phyloP scores from a whole-genome alignment of 2,329 filamentous ascomycete species.

The Emmonsiellopsis sp. region DNA sequence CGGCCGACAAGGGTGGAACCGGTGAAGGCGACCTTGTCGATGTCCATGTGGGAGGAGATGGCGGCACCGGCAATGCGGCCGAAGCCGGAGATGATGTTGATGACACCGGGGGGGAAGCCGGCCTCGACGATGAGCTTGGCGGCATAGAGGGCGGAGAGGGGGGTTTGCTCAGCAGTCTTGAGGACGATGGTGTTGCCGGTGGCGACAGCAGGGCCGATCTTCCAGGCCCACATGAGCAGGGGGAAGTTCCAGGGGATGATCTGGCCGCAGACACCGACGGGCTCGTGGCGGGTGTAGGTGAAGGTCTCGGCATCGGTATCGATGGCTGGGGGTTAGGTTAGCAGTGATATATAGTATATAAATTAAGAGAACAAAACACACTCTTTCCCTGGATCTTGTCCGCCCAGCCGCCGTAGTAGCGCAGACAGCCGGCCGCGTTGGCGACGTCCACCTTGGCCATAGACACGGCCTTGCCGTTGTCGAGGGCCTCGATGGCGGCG shows the following conservation, averaged over 20 bases:
- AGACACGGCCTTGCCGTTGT: conserved; percentile 35
- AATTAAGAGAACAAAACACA: no score
- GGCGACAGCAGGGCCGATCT: conserved; percentile 63
- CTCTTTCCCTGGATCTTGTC: conserved; percentile 84
- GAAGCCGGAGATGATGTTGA: conserved; percentile 62
- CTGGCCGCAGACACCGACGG: conserved; percentile 72
- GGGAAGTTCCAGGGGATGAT: conserved; percentile 92
- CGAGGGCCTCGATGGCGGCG: conserved; percentile 74
- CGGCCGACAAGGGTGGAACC: conserved; percentile 54
- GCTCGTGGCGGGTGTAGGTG: conserved; percentile 76
- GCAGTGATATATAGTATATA: no score
- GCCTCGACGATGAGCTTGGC: conserved; percentile 49
- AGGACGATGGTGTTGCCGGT: conserved; percentile 55
- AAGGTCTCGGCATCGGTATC: conserved; percentile 71
- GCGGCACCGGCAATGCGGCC: conserved; percentile 69
- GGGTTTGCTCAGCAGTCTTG: conserved; percentile 61
- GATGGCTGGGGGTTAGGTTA: conserved; percentile 43
- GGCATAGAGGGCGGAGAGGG: conserved; percentile 55
- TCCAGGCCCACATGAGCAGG: conserved; percentile 77
- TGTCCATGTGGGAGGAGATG: conserved; percentile 53
- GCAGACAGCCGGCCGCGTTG: conserved; percentile 60
- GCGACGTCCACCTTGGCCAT: conserved; percentile 60
- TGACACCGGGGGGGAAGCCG: conserved; percentile 54
- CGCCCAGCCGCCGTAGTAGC: conserved; percentile 88
- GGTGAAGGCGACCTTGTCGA: conserved; percentile 58